These are phyloP conservation scores for Glycine soja DNA, from an alignment of 306 rosid genomes.

Conservation along the genomic window DNA sequence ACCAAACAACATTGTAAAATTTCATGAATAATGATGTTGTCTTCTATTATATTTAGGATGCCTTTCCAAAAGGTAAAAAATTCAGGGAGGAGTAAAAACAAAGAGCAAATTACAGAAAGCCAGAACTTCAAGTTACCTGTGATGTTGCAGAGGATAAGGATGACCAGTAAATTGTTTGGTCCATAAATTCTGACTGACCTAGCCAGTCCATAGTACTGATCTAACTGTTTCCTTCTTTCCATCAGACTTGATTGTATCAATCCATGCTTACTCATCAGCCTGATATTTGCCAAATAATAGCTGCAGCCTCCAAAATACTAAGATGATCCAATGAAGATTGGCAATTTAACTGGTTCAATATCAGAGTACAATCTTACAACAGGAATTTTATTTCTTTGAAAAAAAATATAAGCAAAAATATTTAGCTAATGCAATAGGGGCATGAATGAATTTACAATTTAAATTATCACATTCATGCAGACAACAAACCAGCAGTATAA, in stretches of 20 bases:
- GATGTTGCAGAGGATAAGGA: conserved; percentile 86
- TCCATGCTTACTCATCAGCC: conserved; percentile 93
- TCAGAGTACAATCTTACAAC: neutral
- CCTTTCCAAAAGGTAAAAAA: neutral
- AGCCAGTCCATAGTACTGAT: conserved; percentile 97
- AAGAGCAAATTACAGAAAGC: neutral
- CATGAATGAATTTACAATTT: conserved; percentile 11
- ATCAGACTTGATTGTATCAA: conserved; percentile 84
- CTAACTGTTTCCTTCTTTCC: conserved; percentile 60
- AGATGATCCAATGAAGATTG: conserved; percentile 34
- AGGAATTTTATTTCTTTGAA: neutral
- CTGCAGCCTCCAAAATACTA: conserved; percentile 59
- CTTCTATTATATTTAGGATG: conserved; percentile 13
- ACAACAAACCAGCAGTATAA: conserved; percentile 15
- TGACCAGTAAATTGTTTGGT: conserved; percentile 80
- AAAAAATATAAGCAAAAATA: neutral
- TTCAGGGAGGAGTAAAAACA: neutral
- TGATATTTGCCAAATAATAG: conserved; percentile 79
- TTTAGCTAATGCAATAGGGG: conserved; percentile 3
- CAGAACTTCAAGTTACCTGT: conserved; percentile 61
- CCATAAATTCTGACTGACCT: conserved; percentile 80
- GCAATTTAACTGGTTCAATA: conserved; percentile 13
- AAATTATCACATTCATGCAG: neutral
- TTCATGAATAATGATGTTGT: neutral
- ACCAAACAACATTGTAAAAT: neutral